Evolutionary conservation across 1,284 basidiomycete genomes (phyloP).

Genomic region (Heterobasidion annosum): DNA sequence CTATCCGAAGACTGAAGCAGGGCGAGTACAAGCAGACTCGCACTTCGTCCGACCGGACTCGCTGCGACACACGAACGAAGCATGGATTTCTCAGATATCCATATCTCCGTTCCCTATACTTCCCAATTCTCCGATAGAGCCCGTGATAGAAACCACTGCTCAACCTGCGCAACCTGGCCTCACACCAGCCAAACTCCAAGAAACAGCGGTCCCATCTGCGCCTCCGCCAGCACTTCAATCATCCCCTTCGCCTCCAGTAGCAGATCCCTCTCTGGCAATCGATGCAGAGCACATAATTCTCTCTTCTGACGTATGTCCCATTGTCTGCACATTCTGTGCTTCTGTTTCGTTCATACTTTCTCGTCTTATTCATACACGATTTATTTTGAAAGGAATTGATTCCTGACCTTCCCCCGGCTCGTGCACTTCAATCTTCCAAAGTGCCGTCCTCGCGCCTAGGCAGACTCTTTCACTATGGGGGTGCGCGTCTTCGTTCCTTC

Average conservation of each 20-base stretch:
- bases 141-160: background rate
- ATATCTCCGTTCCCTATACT: background rate
- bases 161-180: background rate
- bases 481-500: conserved; percentile 29
- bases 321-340: background rate
- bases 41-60: conserved; percentile 1
- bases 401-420: background rate
- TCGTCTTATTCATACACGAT: background rate
- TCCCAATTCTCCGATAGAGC: background rate
- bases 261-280: background rate
- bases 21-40: background rate
- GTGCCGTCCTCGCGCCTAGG: conserved; percentile 87
- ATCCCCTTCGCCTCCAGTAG: no score
- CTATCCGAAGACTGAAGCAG: background rate
- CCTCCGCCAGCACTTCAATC: no score
- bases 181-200: no score
- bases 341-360: background rate
- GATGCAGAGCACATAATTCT: background rate
- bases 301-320: background rate
- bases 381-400: background rate
- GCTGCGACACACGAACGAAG: conserved; percentile 7
- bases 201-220: no score
- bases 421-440: conserved; percentile 59
- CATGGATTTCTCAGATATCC: conserved; percentile 5
- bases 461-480: conserved; percentile 88